Evolutionary conservation across 2,329 filamentous ascomycete species (phyloP), one percentile per base, ranked within the genome.

Genomic region (Trichoderma citrinoviride): DNA sequence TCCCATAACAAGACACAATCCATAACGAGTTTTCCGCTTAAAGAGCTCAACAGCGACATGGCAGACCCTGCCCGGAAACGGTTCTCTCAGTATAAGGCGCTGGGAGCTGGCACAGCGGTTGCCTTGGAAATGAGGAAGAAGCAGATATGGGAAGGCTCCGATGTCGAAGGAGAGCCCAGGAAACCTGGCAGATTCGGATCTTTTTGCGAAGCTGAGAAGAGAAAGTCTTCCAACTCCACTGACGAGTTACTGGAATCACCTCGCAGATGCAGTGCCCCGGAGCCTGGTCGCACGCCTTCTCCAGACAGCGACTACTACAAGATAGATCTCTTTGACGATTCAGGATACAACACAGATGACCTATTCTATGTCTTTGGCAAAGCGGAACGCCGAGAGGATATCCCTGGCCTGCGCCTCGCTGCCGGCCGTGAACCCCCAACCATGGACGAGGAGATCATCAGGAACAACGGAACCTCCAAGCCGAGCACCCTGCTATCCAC

Each of bases 321-420:
- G 8, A 19, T 61, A 3, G 25, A 54, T 3, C 25, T 47, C 41
- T 49, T 47, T 19, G 41, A 56, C 5, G 46, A 55, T 49, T 52
- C 19, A 7, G 47, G 29, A 7, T 41, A 27, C 10, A 37, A 7
- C 58, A 41, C 61, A 17, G 69, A 73, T 6, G 68, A 69, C 5
- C 64, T 66, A 1, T 40, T 40, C 0, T 70, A 68, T n/a, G 19
- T 70, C 0, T 72, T 75, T 52, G 70, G 73, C 1, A 68, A 66
- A 2, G 62, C 68, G 3, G 68, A 73, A 0, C 69, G 71, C 2
- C 69, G 68, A 3, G 61, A 62, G 88, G 68, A 68, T 19, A 72
- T 71, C 2, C 44, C 66, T 3, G 55, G 50, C 7, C 62, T 71
- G 6, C 69, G 70, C 3, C 53, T 62, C 0, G 54, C 61, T 6